Percentiles rank a stretch among this genome's conserved stretches.
phyloP scores from a whole-genome alignment of 257 asterid species.

The Capsicum pubescens region DNA sequence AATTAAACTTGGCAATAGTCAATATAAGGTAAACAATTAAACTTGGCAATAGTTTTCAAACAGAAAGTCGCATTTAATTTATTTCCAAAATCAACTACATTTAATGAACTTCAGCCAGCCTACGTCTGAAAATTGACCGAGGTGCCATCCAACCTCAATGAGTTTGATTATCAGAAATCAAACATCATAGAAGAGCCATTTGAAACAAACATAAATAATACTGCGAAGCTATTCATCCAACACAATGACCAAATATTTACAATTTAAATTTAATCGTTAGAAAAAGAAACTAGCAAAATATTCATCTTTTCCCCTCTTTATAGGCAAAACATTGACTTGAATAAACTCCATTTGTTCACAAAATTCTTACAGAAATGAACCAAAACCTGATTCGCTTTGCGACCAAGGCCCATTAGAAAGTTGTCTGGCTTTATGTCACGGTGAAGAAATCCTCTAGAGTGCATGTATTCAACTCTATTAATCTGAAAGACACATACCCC shows the following conservation, averaged over 20 bases:
- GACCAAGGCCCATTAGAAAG: slow-evolving; percentile 94
- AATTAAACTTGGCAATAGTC: no score
- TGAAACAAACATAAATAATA: neutral
- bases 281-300: slow-evolving; percentile 6
- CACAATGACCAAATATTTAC: neutral
- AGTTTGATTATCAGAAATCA: slow-evolving; percentile 13
- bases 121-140: neutral
- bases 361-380: slow-evolving; percentile 12
- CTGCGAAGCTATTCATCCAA: neutral
- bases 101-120: slow-evolving; percentile 24
- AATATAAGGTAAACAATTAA: neutral
- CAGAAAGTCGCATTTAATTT: neutral
- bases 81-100: slow-evolving; percentile 17
- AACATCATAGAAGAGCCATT: neutral
- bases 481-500: slow-evolving; percentile 48
- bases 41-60: neutral
- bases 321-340: neutral
- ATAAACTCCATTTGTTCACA: slow-evolving; percentile 8
- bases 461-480: slow-evolving; percentile 95
- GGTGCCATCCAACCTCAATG: neutral
- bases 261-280: neutral
- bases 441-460: slow-evolving; percentile 96
- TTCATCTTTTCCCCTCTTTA: neutral
- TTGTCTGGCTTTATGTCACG: slow-evolving; percentile 97
- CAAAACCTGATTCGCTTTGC: slow-evolving; percentile 92